phyloP scores from a whole-genome alignment of 768 basidiomycete genomes.

The Phaeotremella skinneri region DNA sequence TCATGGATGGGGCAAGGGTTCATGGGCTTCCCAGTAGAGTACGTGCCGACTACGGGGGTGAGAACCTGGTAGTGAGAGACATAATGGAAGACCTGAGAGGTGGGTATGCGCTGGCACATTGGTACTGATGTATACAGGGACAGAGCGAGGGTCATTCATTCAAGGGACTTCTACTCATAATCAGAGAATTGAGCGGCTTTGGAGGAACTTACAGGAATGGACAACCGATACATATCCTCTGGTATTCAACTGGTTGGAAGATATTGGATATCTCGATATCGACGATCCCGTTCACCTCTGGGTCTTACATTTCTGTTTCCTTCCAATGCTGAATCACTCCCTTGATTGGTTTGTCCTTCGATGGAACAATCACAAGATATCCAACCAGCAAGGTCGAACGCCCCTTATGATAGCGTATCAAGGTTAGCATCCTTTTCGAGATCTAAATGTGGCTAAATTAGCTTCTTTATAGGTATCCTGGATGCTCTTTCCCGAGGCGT shows the following conservation, averaged over 20 bases:
- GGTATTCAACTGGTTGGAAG: background rate
- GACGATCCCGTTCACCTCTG: background rate
- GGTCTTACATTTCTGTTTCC: background rate
- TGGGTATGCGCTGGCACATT: background rate
- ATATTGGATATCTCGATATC: background rate
- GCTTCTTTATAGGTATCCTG: no score
- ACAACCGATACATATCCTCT: background rate
- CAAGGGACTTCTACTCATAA: background rate
- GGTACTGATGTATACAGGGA: background rate
- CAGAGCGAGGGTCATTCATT: background rate
- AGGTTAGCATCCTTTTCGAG: background rate
- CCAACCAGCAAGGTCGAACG: background rate
- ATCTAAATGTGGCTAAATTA: background rate
- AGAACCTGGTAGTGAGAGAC: conserved; percentile 11
- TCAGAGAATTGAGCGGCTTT: background rate
- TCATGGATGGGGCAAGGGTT: conserved; percentile 21
- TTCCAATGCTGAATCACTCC: background rate
- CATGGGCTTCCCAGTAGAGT: conserved; percentile 14
- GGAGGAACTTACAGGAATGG: background rate
- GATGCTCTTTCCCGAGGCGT: no score
- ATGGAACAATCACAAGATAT: conserved; percentile 3
- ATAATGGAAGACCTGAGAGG: conserved; percentile 12
- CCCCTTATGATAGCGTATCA: background rate
- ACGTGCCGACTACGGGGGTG: conserved; percentile 18
- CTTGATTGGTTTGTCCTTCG: background rate